Conservation (phyloP, 106 monocot genomes). For the Dendrobium huoshanense region DNA sequence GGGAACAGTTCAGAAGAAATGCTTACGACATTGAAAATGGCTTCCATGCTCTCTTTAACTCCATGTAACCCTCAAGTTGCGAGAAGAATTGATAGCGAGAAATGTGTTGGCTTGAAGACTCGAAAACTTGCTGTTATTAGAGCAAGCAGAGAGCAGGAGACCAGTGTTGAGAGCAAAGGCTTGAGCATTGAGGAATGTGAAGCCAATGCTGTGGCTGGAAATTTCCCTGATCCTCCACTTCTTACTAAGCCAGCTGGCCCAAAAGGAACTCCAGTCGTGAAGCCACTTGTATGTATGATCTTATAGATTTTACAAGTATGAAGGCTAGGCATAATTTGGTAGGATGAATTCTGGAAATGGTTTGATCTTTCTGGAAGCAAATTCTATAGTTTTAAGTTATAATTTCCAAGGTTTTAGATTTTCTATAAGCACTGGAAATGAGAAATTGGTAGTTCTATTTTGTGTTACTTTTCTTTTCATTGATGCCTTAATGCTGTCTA, state of each 20-base stretch:
- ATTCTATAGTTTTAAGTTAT: not conserved
- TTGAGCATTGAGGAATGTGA: conserved; percentile 87
- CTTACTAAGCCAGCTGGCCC: conserved; percentile 38
- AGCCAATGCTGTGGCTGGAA: conserved; percentile 85
- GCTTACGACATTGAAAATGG: conserved; percentile 29
- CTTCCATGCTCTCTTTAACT: conserved; percentile 41
- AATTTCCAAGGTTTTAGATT: not conserved
- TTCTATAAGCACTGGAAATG: not conserved
- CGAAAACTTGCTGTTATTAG: conserved; percentile 1
- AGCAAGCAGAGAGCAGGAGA: conserved; percentile 31
- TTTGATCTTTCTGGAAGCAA: not conserved
- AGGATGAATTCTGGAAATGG: not conserved
- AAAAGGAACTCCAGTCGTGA: conserved; percentile 68
- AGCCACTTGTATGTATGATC: conserved; percentile 54
- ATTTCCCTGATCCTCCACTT: conserved; percentile 66
- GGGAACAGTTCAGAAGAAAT: not conserved
- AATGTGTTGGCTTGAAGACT: conserved; percentile 29
- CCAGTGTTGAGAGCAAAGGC: conserved; percentile 28
- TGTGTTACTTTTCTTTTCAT: not conserved
- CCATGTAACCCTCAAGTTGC: conserved; percentile 24
- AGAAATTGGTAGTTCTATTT: not conserved
- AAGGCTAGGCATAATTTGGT: not conserved
- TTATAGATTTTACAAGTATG: not conserved
- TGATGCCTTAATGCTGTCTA: conserved; percentile 2
- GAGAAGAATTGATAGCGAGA: conserved; percentile 23